Conservation (phyloP, 192 early-diverging fungal species). For the Gryganskiella cystojenkinii region DNA sequence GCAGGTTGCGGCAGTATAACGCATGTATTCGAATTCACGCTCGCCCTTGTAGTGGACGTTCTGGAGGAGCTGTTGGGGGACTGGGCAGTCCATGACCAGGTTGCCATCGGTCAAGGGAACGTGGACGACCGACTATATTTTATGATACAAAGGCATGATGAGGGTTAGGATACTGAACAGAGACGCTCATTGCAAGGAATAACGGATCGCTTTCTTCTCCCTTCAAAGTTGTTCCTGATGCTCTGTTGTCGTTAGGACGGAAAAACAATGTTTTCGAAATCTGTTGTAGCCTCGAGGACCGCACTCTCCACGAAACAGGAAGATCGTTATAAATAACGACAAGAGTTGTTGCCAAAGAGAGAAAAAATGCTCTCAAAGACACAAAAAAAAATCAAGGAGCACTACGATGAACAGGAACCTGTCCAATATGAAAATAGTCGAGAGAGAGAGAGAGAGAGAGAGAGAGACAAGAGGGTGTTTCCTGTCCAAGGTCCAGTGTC, state of each 20-base stretch:
- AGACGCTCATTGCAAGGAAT: too few relatives aligned
- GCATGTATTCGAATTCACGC: conserved; percentile 78
- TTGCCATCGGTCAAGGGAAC: conserved; percentile 74
- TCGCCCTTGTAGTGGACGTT: conserved; percentile 62
- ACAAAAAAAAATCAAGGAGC: conserved; percentile 19
- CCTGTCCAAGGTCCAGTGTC: too few relatives aligned
- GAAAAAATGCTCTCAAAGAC: conserved; percentile 4
- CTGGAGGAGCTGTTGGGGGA: conserved; percentile 67
- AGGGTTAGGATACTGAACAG: too few relatives aligned
- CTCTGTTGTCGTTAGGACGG: too few relatives aligned
- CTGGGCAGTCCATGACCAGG: conserved; percentile 76
- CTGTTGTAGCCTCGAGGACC: too few relatives aligned
- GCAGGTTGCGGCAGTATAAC: conserved; percentile 79
- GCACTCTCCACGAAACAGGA: too few relatives aligned
- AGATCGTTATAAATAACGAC: too few relatives aligned
- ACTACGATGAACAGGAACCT: too few relatives aligned
- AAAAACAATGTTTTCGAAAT: too few relatives aligned
- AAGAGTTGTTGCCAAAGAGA: neutral
- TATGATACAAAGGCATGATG: too few relatives aligned
- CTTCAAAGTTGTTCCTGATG: too few relatives aligned
- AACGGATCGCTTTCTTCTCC: too few relatives aligned
- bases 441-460: neutral
- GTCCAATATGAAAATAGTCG: neutral
- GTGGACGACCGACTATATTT: conserved; percentile 43
- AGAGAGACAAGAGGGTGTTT: conserved; percentile 1